These are phyloP conservation scores for Neurospora sp. DNA, from an alignment of 2,329 filamentous ascomycete genomes.

Conservation along the genomic window DNA sequence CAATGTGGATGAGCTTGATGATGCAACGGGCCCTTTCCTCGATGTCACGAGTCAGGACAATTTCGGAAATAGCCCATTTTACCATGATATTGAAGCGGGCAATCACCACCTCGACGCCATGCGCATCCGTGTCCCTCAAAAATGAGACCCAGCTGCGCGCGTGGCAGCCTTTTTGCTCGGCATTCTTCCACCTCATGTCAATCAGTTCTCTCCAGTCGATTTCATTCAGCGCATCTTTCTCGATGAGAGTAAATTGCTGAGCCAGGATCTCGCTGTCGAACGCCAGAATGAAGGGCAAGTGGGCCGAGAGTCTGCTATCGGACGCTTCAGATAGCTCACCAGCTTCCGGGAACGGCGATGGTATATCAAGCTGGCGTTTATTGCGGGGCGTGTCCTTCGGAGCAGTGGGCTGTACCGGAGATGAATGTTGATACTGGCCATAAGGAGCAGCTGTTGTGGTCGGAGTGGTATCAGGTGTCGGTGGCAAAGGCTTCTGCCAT, in stretches of 20 bases:
- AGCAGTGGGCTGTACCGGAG: constrained; percentile 22
- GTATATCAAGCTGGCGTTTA: constrained; percentile 21
- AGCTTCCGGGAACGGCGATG: constrained; percentile 13
- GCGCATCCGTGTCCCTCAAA: constrained; percentile 59
- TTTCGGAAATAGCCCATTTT: constrained; percentile 75
- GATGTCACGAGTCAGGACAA: constrained; percentile 60
- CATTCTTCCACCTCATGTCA: constrained; percentile 72
- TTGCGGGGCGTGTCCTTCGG: constrained; percentile 28
- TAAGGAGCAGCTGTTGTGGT: constrained; percentile 27
- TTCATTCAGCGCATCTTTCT: constrained; percentile 77
- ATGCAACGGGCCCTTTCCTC: constrained; percentile 68
- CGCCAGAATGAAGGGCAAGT: constrained; percentile 71
- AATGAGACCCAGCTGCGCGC: constrained; percentile 76
- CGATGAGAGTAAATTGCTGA: constrained; percentile 75
- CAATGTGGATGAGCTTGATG: constrained; percentile 75
- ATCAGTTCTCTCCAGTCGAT: constrained; percentile 84
- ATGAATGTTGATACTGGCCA: constrained; percentile 21
- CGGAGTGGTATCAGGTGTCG: constrained; percentile 41
- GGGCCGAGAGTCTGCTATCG: constrained; percentile 37
- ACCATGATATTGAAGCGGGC: constrained; percentile 82
- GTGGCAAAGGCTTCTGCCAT: constrained; percentile 36
- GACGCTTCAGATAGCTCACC: constrained; percentile 10
- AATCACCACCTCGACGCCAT: constrained; percentile 73
- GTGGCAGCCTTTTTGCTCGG: constrained; percentile 41
- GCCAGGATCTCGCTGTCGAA: constrained; percentile 72